Evolutionary conservation across 768 basidiomycete species (phyloP).

Genomic region (Phaeolepiota aurea): DNA sequence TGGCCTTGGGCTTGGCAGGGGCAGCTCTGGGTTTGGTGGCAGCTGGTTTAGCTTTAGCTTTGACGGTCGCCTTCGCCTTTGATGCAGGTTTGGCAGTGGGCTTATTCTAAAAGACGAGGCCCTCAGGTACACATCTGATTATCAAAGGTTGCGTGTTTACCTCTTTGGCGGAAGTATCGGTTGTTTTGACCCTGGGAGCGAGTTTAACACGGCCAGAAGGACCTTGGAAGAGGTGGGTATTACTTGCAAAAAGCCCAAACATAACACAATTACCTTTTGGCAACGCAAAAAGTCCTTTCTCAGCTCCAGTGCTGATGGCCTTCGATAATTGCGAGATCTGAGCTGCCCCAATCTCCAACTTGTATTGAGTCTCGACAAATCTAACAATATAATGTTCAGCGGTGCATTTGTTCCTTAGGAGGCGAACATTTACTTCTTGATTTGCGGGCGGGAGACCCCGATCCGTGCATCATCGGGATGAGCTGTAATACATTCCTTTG

Average conservation of each 20-base stretch:
- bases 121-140: slow-evolving; percentile 5
- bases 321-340: slow-evolving; percentile 73
- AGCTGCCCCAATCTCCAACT: slow-evolving; percentile 69
- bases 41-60: slow-evolving; percentile 18
- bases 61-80: slow-evolving; percentile 19
- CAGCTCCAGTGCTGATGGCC: slow-evolving; percentile 75
- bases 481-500: slow-evolving; percentile 74
- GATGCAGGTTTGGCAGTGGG: slow-evolving; percentile 27
- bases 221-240: slow-evolving; percentile 24
- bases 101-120: slow-evolving; percentile 19
- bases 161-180: slow-evolving; percentile 32
- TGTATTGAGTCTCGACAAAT: slow-evolving; percentile 79
- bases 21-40: slow-evolving; percentile 20
- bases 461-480: slow-evolving; percentile 68
- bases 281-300: slow-evolving; percentile 75
- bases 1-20: slow-evolving; percentile 28
- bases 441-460: slow-evolving; percentile 84
- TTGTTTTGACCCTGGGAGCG: slow-evolving; percentile 38
- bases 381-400: slow-evolving; percentile 28
- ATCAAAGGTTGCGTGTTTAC: slow-evolving; percentile 16
- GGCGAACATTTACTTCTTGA: slow-evolving; percentile 69
- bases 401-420: slow-evolving; percentile 1
- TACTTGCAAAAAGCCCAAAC: neutral
- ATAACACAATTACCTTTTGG: slow-evolving; percentile 63
- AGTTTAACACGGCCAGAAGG: slow-evolving; percentile 72